Evolutionary conservation across 108 stramenopile genomes (phyloP).

Genomic region (Pseudonitzschia delicatissima): DNA sequence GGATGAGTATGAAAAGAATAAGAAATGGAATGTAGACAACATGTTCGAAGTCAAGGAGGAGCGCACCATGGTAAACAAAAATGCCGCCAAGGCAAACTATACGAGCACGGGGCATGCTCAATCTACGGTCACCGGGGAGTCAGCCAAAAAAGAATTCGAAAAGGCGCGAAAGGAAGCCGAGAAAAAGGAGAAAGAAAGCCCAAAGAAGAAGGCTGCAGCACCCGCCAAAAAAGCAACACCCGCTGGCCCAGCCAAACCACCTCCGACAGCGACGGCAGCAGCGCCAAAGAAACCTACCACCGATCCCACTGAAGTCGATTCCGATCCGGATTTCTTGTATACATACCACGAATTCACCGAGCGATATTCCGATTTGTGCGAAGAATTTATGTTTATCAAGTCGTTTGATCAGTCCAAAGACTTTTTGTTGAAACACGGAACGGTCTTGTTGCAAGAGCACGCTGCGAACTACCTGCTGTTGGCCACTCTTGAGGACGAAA

Average conservation of each 20-base stretch:
- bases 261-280: slow-evolving; percentile 5
- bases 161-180: slow-evolving; percentile 15
- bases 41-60: slow-evolving; percentile 93
- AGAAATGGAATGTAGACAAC: slow-evolving; percentile 98
- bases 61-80: slow-evolving; percentile 86
- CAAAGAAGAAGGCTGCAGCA: not conserved
- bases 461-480: slow-evolving; percentile 92
- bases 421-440: slow-evolving; percentile 83
- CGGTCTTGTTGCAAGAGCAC: slow-evolving; percentile 94
- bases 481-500: slow-evolving; percentile 96
- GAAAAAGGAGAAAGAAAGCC: slow-evolving; percentile 14
- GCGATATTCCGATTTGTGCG: slow-evolving; percentile 86
- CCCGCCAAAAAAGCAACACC: slow-evolving; percentile 31
- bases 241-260: slow-evolving; percentile 21
- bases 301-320: slow-evolving; percentile 33
- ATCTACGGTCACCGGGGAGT: slow-evolving; percentile 39
- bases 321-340: slow-evolving; percentile 66
- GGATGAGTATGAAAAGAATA: slow-evolving; percentile 93
- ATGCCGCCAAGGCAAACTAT: slow-evolving; percentile 66
- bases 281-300: slow-evolving; percentile 11
- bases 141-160: slow-evolving; percentile 40
- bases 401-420: slow-evolving; percentile 84
- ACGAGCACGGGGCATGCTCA: slow-evolving; percentile 67
- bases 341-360: slow-evolving; percentile 92
- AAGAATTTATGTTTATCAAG: slow-evolving; percentile 82